These are phyloP conservation scores for Xylariaceae sp. DNA, from an alignment of 2,329 filamentous ascomycete species.

Conservation along the genomic window DNA sequence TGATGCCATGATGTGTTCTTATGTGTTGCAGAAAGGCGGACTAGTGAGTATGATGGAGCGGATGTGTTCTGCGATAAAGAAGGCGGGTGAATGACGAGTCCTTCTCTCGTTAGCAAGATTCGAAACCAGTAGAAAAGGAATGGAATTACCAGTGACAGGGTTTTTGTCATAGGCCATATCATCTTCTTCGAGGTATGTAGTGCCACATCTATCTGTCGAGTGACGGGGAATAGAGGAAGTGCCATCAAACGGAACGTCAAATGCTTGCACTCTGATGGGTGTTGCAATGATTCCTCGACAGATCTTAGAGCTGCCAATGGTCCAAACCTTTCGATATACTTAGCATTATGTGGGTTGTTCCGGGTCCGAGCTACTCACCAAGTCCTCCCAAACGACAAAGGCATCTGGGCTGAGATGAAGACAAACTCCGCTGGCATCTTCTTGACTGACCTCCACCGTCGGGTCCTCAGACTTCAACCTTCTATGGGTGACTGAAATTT, in stretches of 20 bases:
- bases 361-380: constrained; percentile 33
- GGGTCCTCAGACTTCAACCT: constrained; percentile 38
- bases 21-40: constrained; percentile 51
- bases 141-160: constrained; percentile 43
- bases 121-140: background rate
- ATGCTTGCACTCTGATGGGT: constrained; percentile 48
- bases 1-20: constrained; percentile 54
- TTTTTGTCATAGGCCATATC: constrained; percentile 36
- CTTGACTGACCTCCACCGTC: constrained; percentile 37
- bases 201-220: constrained; percentile 43
- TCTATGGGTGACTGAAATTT: constrained; percentile 39
- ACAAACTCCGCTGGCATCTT: constrained; percentile 49
- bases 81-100: constrained; percentile 46
- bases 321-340: constrained; percentile 39
- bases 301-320: constrained; percentile 34
- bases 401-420: constrained; percentile 50
- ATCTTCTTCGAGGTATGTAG: constrained; percentile 39
- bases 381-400: constrained; percentile 56
- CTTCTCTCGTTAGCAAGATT: constrained; percentile 30
- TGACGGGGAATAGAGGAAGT: constrained; percentile 34
- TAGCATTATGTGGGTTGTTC: too few species aligned
- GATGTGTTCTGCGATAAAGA: constrained; percentile 29
- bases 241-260: constrained; percentile 45
- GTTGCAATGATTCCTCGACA: constrained; percentile 56
- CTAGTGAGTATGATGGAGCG: constrained; percentile 49